Evolutionary conservation across 768 basidiomycete species (phyloP), one percentile per base, ranked within the genome.

Genomic region (Pleurotus platypus): DNA sequence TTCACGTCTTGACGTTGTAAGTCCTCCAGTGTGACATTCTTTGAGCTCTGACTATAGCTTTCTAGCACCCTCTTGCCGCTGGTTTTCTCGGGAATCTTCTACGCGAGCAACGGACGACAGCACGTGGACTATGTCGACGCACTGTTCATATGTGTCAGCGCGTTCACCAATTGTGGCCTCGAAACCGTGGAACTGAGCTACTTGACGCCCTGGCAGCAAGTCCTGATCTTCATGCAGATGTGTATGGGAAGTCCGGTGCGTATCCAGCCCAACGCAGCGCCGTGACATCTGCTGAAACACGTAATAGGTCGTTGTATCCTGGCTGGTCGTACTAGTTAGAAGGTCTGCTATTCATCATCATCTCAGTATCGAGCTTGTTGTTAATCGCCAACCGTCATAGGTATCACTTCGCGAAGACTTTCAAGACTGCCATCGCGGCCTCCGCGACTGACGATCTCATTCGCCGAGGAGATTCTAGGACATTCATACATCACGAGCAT

Each of bases 281-380:
- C 43, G 24, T 40, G 51, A 8, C 46, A 22, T 56, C 39, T 16
- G 40, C 46, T 48, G 55, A 49, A 20, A 27, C 22, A 53, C n/a
- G 11, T 9, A 47, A n/a, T 51, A 92, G 86, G 83, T 92, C 39
- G 64, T 85, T 12, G 82, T 94, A 5, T 92, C 91, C 0, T 91
- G 92, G 87, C 75, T 92, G 57, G 88, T 91, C 69, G 91, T 96
- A 24, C 81, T 85, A 57, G 80, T 87, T 58, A 79, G 93, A 55
- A 85, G 83, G 89, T 89, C 8, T 35, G 30, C 11, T 35, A 9
- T 5, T 26, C 5, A 35, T 35, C 30, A 11, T 35, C 8, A 35
- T 8, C 8, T 35, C 11, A 9, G 30, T 9, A 35, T 8, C 8
- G 8, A 8, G 9, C 30, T 35, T 35, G 30, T 35, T 35, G 30